Evolutionary conservation across 352 stramenopile species (phyloP).

Genomic region (Pythium chondricola): DNA sequence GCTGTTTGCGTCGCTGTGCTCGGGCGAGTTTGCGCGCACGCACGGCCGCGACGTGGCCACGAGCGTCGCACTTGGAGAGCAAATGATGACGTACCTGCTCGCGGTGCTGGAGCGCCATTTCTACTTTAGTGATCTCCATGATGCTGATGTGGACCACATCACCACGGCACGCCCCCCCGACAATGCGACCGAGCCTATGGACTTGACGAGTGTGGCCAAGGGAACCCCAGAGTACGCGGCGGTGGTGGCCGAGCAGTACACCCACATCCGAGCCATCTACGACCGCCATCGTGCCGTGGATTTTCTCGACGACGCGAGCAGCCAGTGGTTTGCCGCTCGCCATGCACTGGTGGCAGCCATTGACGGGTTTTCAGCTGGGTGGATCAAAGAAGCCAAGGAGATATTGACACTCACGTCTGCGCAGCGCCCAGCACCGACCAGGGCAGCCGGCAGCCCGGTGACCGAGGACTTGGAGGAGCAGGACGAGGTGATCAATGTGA

Average conservation of each 20-base stretch:
- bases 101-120: constrained; percentile 79
- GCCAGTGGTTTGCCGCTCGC: constrained; percentile 65
- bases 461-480: constrained; percentile 15
- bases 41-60: constrained; percentile 52
- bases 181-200: background rate
- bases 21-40: constrained; percentile 52
- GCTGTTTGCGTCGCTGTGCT: constrained; percentile 78
- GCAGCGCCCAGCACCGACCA: too few relatives aligned
- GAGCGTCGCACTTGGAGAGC: constrained; percentile 61
- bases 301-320: constrained; percentile 56
- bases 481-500: constrained; percentile 62
- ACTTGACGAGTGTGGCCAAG: background rate
- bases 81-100: constrained; percentile 84
- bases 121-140: constrained; percentile 76
- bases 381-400: constrained; percentile 53
- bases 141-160: constrained; percentile 68
- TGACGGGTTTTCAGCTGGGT: constrained; percentile 63
- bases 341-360: constrained; percentile 64
- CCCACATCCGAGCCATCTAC: constrained; percentile 73
- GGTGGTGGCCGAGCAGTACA: constrained; percentile 32
- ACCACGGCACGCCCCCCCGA: background rate
- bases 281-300: constrained; percentile 53
- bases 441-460: background rate
- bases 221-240: background rate
- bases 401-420: constrained; percentile 45